phyloP scores from a whole-genome alignment of 352 stramenopile genomes.

The Globisporangium uncinulatum region DNA sequence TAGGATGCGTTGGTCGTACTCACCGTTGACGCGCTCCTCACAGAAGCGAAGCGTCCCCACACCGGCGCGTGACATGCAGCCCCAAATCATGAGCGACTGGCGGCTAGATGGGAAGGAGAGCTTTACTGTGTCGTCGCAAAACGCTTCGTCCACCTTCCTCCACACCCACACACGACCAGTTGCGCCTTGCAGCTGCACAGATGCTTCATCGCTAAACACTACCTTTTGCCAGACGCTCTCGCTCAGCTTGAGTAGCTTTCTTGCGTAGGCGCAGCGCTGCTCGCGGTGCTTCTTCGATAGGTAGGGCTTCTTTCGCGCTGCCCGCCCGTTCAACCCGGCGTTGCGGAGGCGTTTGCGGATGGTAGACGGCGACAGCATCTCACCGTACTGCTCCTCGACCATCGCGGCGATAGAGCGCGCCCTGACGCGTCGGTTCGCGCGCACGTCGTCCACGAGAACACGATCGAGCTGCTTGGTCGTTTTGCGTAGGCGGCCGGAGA shows the following conservation, averaged over 20 bases:
- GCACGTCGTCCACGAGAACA: not conserved
- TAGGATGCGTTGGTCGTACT: slow-evolving; percentile 1
- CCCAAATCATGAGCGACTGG: slow-evolving; percentile 4
- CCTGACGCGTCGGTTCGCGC: not conserved
- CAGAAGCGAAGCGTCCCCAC: not conserved
- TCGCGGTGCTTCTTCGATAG: not conserved
- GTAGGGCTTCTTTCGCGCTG: not conserved
- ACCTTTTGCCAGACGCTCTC: not conserved
- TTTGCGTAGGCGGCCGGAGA: not conserved
- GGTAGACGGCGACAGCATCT: not conserved
- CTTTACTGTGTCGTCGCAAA: not conserved
- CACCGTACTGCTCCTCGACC: slow-evolving; percentile 1
- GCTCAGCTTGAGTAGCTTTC: slow-evolving; percentile 1
- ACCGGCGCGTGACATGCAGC: not conserved
- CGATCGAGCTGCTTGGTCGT: not conserved
- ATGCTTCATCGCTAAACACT: not conserved
- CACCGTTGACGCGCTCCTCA: not conserved
- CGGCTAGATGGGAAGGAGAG: not conserved
- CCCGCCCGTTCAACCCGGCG: not conserved
- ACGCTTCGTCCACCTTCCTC: not conserved
- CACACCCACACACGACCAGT: slow-evolving; percentile 2
- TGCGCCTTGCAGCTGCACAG: not conserved
- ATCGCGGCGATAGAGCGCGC: not conserved
- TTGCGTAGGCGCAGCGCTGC: not conserved
- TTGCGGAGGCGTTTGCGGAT: not conserved